phyloP scores from a whole-genome alignment of 441 rosid genomes.

The Cnidoscolus chayamansa region DNA sequence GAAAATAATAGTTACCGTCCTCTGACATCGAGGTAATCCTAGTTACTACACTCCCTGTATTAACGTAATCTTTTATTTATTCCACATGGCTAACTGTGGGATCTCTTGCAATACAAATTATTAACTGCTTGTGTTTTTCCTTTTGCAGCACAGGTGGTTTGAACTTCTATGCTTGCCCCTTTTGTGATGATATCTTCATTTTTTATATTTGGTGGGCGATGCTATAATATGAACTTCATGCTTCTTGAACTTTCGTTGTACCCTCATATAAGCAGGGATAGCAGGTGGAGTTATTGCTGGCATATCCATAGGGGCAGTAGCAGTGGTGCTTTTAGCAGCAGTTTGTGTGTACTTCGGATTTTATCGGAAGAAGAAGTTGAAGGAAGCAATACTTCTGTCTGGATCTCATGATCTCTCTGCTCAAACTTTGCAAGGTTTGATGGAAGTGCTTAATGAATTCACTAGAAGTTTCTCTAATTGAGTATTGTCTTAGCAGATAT shows the following conservation, averaged over 20 bases:
- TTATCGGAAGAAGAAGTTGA: constrained; percentile 40
- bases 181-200: constrained; percentile 29
- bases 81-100: background rate
- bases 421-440: constrained; percentile 28
- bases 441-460: constrained; percentile 8
- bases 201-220: constrained; percentile 19
- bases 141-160: constrained; percentile 74
- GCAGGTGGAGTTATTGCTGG: constrained; percentile 44
- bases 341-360: constrained; percentile 31
- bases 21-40: constrained; percentile 43
- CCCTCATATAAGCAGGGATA: constrained; percentile 45
- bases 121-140: constrained; percentile 17
- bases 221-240: constrained; percentile 22
- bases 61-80: constrained; percentile 1
- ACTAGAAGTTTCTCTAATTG: background rate
- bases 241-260: constrained; percentile 23
- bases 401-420: constrained; percentile 28
- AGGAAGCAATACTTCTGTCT: constrained; percentile 26
- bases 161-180: constrained; percentile 33
- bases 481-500: background rate
- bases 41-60: background rate
- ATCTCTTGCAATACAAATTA: constrained; percentile 9
- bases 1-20: constrained; percentile 43
- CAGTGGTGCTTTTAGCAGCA: constrained; percentile 33
- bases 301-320: constrained; percentile 42